These are phyloP conservation scores for Trichoderma hamatum DNA, from an alignment of 2,329 filamentous ascomycete genomes.

Conservation along the genomic window DNA sequence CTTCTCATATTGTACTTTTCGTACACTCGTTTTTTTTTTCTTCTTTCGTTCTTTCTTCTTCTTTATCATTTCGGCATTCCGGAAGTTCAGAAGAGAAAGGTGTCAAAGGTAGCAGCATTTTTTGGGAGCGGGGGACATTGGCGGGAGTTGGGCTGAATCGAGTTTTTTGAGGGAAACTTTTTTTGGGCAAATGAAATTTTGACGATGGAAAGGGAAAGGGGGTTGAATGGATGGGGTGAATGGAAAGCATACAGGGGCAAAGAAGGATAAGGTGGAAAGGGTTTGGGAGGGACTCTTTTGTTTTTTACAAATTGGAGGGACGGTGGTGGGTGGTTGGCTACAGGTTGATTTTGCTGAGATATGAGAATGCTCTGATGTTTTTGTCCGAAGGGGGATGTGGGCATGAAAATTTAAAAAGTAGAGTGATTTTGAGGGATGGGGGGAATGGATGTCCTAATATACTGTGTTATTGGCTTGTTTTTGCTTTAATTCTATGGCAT, in stretches of 20 bases:
- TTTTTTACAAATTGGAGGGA: not conserved
- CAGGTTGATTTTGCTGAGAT: conserved; percentile 17
- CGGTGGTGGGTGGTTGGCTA: not conserved
- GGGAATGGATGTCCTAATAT: conserved; percentile 14
- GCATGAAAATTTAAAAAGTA: conserved; percentile 20
- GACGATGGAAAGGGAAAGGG: not conserved
- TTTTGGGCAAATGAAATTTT: conserved; percentile 10
- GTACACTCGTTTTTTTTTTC: conserved; percentile 9
- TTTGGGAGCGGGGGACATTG: conserved; percentile 16
- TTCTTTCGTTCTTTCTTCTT: conserved; percentile 6
- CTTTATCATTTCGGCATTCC: conserved; percentile 9
- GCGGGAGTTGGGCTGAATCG: conserved; percentile 22
- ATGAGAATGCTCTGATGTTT: conserved; percentile 22
- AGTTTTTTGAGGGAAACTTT: conserved; percentile 7
- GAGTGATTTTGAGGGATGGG: conserved; percentile 10
- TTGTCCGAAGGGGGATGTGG: conserved; percentile 12
- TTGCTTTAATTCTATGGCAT: not conserved
- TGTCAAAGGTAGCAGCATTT: conserved; percentile 24
- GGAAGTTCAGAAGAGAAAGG: conserved; percentile 3
- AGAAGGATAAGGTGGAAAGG: not conserved
- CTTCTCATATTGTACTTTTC: conserved; percentile 22
- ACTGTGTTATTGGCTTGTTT: conserved; percentile 4
- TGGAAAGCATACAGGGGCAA: not conserved
- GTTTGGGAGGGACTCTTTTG: not conserved
- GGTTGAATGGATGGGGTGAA: not conserved